A percentile compares a stretch with the other conserved stretches of the same genome.
These are phyloP conservation scores for Trichoderma orchidacearum DNA, from an alignment of 495 filamentous ascomycete species.

Conservation along the genomic window DNA sequence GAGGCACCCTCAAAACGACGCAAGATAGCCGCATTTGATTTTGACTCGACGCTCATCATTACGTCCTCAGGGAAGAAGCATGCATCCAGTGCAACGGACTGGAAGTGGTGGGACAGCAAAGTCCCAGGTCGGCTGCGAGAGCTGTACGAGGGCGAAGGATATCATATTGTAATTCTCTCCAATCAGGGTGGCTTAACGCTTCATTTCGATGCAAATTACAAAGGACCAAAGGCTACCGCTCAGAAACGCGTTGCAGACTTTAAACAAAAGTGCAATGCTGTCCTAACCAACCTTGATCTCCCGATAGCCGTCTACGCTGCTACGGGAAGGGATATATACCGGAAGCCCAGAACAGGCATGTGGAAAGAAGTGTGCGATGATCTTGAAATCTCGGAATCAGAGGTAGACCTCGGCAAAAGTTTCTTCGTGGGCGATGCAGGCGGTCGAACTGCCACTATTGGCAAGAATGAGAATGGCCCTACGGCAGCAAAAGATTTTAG, in stretches of 20 bases:
- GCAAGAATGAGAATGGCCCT: constrained; percentile 11
- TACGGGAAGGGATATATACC: constrained; percentile 61
- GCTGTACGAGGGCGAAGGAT: constrained; percentile 57
- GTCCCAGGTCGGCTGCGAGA: constrained; percentile 53
- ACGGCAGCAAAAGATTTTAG: constrained; percentile 41
- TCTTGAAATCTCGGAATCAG: constrained; percentile 47
- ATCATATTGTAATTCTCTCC: constrained; percentile 62
- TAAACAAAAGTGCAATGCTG: constrained; percentile 59
- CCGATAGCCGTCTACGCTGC: constrained; percentile 77
- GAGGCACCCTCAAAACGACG: constrained; percentile 18
- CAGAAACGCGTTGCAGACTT: constrained; percentile 53
- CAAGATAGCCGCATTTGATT: constrained; percentile 83
- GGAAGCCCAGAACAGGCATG: constrained; percentile 84
- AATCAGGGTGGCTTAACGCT: constrained; percentile 78
- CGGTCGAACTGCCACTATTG: constrained; percentile 23
- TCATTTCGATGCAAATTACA: constrained; percentile 47
- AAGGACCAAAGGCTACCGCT: constrained; percentile 48
- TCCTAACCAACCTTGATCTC: constrained; percentile 59
- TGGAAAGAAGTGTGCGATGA: constrained; percentile 74
- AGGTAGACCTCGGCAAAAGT: constrained; percentile 52
- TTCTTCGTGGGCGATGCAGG: constrained; percentile 89
- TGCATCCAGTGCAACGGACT: constrained; percentile 56
- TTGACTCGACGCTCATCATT: constrained; percentile 83
- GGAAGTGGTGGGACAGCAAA: constrained; percentile 83
- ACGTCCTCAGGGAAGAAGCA: constrained; percentile 73